Conservation (phyloP, 768 basidiomycete genomes). For the Lanmaoa rubissima region DNA sequence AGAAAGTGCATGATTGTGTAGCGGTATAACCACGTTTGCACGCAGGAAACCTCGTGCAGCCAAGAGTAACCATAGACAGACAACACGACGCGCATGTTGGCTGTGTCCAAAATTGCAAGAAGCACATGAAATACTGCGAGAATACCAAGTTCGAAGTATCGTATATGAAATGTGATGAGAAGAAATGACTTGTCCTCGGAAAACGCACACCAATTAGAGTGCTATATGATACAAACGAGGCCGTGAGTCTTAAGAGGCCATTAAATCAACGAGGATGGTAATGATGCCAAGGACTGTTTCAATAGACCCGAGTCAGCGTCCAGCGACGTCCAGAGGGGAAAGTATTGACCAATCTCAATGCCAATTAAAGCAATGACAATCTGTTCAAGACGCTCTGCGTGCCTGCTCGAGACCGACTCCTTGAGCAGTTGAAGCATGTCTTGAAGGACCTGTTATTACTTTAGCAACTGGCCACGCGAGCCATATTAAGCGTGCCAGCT, state of each 20-base stretch:
- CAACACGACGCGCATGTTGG: not conserved
- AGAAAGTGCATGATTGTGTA: not conserved
- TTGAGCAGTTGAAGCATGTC: slow-evolving; percentile 96
- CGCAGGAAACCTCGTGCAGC: not conserved
- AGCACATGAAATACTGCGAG: not conserved
- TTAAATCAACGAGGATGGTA: slow-evolving; percentile 85
- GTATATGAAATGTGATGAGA: slow-evolving; percentile 3
- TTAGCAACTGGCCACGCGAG: slow-evolving; percentile 3
- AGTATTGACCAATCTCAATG: slow-evolving; percentile 72
- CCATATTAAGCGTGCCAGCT: slow-evolving; percentile 2
- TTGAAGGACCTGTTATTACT: slow-evolving; percentile 70
- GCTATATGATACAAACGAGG: slow-evolving; percentile 13
- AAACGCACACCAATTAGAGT: not conserved
- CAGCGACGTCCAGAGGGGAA: not conserved
- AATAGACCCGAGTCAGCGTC: slow-evolving; percentile 1
- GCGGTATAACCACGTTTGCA: slow-evolving; percentile 1
- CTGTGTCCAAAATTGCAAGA: not conserved
- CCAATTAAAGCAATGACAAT: slow-evolving; percentile 90
- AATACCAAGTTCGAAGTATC: slow-evolving; percentile 7
- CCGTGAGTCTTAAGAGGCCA: slow-evolving; percentile 38
- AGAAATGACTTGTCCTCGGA: slow-evolving; percentile 1
- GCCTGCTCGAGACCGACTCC: slow-evolving; percentile 88
- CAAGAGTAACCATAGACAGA: not conserved
- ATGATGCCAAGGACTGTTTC: slow-evolving; percentile 78
- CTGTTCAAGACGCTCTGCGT: slow-evolving; percentile 88